Percentiles rank a stretch among this genome's conserved stretches.
phyloP scores from a whole-genome alignment of 352 stramenopile genomes.

The Phytophthora nicotianae region DNA sequence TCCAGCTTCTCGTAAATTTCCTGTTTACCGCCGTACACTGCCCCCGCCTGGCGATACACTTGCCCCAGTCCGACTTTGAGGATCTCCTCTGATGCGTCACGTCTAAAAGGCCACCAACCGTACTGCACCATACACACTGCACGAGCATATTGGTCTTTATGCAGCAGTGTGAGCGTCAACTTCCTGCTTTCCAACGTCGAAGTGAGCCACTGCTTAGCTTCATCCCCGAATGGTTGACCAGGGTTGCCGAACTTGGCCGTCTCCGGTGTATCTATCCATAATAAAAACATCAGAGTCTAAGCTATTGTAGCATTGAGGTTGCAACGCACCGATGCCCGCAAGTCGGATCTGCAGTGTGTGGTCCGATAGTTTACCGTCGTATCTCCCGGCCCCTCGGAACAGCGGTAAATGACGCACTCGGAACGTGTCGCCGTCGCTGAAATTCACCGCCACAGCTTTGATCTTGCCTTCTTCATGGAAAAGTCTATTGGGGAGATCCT shows the following conservation, averaged over 20 bases:
- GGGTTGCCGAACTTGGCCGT: constrained; percentile 84
- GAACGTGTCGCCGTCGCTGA: constrained; percentile 88
- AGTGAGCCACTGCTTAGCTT: constrained; percentile 77
- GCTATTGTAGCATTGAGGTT: neutral
- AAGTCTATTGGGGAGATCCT: constrained; percentile 74
- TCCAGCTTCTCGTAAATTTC: constrained; percentile 76
- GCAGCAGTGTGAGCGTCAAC: constrained; percentile 78
- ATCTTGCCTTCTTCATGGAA: constrained; percentile 73
- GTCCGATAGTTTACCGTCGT: constrained; percentile 68
- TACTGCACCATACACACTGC: constrained; percentile 87
- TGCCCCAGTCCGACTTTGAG: constrained; percentile 73
- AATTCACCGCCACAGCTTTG: constrained; percentile 52
- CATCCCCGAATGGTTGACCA: constrained; percentile 78
- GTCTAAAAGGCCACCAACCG: constrained; percentile 75
- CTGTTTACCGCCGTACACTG: constrained; percentile 80
- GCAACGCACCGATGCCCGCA: constrained; percentile 63
- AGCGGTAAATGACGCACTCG: constrained; percentile 72
- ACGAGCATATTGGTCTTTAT: constrained; percentile 87
- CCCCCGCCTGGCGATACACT: constrained; percentile 78
- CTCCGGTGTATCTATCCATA: constrained; percentile 71
- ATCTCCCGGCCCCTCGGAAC: constrained; percentile 42
- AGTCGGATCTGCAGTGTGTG: constrained; percentile 88
- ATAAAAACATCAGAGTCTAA: neutral
- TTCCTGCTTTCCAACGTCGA: constrained; percentile 49
- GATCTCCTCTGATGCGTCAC: constrained; percentile 83